These are phyloP conservation scores for Pulveroboletus sp. DNA, from an alignment of 768 basidiomycete species.

Conservation along the genomic window DNA sequence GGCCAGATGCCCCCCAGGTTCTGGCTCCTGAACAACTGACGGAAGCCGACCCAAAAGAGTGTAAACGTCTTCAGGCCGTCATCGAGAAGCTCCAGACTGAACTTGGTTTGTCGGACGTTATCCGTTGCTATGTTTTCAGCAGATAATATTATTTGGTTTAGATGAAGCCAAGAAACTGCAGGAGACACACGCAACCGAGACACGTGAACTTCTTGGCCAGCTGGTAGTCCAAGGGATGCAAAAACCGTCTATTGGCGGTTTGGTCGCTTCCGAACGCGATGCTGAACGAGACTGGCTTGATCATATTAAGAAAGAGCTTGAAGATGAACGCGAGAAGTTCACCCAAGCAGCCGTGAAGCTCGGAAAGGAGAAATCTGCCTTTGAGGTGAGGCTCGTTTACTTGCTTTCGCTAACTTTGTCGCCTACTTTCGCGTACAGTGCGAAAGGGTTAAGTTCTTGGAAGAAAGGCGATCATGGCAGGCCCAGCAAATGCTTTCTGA, in stretches of 20 bases:
- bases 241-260: conserved; percentile 36
- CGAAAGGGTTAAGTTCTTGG: conserved; percentile 54
- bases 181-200: conserved; percentile 38
- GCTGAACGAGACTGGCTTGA: conserved; percentile 53
- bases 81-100: conserved; percentile 52
- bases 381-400: conserved; percentile 52
- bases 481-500: conserved; percentile 58
- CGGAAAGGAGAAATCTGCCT: conserved; percentile 55
- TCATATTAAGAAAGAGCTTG: conserved; percentile 50
- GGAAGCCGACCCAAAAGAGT: conserved; percentile 36
- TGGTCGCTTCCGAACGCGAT: conserved; percentile 48
- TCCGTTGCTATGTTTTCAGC: conserved; percentile 1
- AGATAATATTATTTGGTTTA: conserved; percentile 21
- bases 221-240: conserved; percentile 40
- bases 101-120: conserved; percentile 42
- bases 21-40: conserved; percentile 13
- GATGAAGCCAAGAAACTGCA: conserved; percentile 47
- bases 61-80: conserved; percentile 45
- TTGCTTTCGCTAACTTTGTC: background rate
- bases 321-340: conserved; percentile 60
- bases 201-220: conserved; percentile 52
- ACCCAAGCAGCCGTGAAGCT: conserved; percentile 60
- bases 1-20: conserved; percentile 6
- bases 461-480: conserved; percentile 75
- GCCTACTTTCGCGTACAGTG: conserved; percentile 37